Base-by-base conservation (phyloP, 306 rosid species). In the Corylus heterophylla region DNA sequence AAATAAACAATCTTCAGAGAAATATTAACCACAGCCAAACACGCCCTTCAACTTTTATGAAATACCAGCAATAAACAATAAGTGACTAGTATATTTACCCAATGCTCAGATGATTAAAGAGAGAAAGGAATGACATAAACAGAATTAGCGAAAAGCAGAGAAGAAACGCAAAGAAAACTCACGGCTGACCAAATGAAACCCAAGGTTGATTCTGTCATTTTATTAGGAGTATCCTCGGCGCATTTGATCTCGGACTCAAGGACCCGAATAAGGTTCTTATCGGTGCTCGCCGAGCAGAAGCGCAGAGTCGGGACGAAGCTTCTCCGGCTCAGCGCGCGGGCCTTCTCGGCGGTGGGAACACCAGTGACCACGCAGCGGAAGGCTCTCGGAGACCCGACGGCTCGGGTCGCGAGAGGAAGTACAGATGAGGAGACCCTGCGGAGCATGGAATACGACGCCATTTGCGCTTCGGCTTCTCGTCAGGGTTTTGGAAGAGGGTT, bases 211-310 rank as follows among this genome's bases (percentile, higher is more conserved):
- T 1, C 2, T 31, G 35, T 31, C 35, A 3, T 31, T 31, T 31
- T 2, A 31, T 31, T 31, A 31, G 35, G 35, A 31, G 35, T 31
- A 3, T 1, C 35, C 52, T 80, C 63, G 29, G 93, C 95, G 75
- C 90, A 84, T 16, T 81, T 8, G 82, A 94, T 89, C 88, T 87
- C 97, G 59, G 89, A 72, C 47, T 91, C 80, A 35, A 92, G 86
- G 79, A 88, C 76, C 66, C 69, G 64, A 61, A 84, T 7, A 22
- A 91, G 85, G 47, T 31, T 77, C 37, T 68, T 78, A 11, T 91
- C 89, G 10, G 86, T 81, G 16, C 77, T 55, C 84, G 83, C 69
- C 2, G 86, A 80, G 52, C 87, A 85, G 78, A 90, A 86, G 39
- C 83, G 90, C 29, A 47, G 80, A 78, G 80, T 74, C 49, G 92